phyloP scores from a whole-genome alignment of 345 rosid genomes.

The Lumnitzera racemosa region DNA sequence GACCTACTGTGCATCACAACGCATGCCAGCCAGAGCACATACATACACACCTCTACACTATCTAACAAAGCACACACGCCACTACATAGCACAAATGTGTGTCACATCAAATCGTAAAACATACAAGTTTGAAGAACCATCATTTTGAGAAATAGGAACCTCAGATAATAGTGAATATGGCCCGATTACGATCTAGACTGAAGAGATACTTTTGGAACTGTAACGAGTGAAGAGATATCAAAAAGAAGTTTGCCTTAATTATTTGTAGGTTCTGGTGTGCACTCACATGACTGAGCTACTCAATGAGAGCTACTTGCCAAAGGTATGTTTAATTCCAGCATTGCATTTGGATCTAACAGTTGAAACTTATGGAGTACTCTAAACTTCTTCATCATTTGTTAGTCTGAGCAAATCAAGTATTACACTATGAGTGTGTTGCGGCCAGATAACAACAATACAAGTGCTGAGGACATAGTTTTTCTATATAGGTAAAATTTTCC shows the following conservation, averaged over 20 bases:
- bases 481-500: conserved; percentile 56
- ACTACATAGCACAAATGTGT: too few relatives aligned
- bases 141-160: background rate
- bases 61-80: too few relatives aligned
- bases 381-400: conserved; percentile 13
- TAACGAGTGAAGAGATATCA: too few relatives aligned
- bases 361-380: background rate
- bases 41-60: too few relatives aligned
- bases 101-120: too few relatives aligned
- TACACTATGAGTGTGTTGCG: conserved; percentile 90
- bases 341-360: conserved; percentile 9
- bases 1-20: too few relatives aligned
- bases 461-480: conserved; percentile 72
- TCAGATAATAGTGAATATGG: background rate
- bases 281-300: conserved; percentile 88
- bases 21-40: too few relatives aligned
- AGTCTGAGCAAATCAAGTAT: conserved; percentile 75
- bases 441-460: conserved; percentile 48
- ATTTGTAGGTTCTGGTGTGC: conserved; percentile 67
- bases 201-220: background rate
- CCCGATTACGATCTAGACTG: background rate
- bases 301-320: conserved; percentile 55
- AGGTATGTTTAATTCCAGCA: conserved; percentile 34
- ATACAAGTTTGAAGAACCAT: background rate
- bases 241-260: background rate